Percentiles rank a stretch among this genome's conserved stretches.
Evolutionary conservation across 495 filamentous ascomycete species (phyloP).

Genomic region (Penicillium canariense): DNA sequence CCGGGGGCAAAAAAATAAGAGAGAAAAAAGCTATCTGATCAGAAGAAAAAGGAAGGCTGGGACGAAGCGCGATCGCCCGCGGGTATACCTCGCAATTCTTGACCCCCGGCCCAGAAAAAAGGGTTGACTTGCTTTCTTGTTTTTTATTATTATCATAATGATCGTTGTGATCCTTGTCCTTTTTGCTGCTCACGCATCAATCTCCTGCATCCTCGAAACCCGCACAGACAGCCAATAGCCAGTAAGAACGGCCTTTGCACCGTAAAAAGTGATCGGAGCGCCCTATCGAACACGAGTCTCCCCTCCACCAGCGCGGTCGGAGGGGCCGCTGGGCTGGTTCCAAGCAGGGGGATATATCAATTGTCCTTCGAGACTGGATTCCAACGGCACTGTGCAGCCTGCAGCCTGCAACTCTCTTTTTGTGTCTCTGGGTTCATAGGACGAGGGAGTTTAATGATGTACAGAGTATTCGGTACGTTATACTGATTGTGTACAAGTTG

Average conservation of each 20-base stretch:
- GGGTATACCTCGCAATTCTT: neutral
- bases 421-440: neutral
- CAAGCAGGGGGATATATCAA: constrained; percentile 10
- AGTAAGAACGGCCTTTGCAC: neutral
- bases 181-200: neutral
- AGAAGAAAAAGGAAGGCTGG: constrained; percentile 20
- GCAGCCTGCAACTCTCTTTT: constrained; percentile 3
- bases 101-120: neutral
- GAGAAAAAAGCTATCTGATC: neutral
- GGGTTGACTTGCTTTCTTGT: neutral
- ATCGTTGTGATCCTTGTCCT: neutral
- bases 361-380: neutral
- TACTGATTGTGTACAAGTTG: neutral
- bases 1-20: constrained; percentile 1
- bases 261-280: neutral
- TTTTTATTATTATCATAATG: neutral
- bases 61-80: constrained; percentile 8
- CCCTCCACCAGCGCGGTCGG: constrained; percentile 20
- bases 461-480: neutral
- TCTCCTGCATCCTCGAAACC: neutral
- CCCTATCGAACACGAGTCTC: constrained; percentile 24
- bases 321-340: constrained; percentile 7
- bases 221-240: neutral
- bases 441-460: neutral
- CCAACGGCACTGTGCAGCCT: neutral